Evolutionary conservation across 331 rosid genomes (phyloP), one percentile per base, ranked within the genome.

Genomic region (Telfairia occidentalis): DNA sequence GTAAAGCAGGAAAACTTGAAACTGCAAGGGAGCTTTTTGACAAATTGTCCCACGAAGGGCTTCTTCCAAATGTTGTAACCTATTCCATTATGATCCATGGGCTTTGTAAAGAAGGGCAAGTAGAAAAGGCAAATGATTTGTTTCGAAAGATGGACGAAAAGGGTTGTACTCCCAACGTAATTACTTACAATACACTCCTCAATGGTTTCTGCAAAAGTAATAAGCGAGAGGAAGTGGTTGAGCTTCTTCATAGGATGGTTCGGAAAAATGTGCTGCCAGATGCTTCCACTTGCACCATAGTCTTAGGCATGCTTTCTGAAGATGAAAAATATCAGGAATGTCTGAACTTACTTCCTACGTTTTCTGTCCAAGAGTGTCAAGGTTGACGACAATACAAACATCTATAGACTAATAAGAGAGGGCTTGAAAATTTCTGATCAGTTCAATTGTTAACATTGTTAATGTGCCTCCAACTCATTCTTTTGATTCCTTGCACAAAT

Each of bases 401-500:
- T 65, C 16, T 18, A 19, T 21, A 4, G 30, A 4, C 6, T 64
- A 5, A 30, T 29, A 5, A 60, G 23, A 30, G 2, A 21, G 35
- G 30, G 5, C 15, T 37, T 37, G 49, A 0, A 37, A 37, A 26
- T 37, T 34, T 35, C 29, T 38, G 24, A 9, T 65, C n/a, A 21
- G 10, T 30, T 60, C 18, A 30, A 15, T 60, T 12, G 5, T 58
- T 11, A 21, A 53, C 86, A 85, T 94, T 34, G 90, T 85, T 76
- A 94, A 94, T 77, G 96, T 89, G 59, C 96, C 98, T 80, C 79
- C 90, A 80, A 85, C 83, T 40, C 83, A 82, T 78, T 87, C 98
- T 74, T 86, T 89, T 9, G 95, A 94, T 82, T 85, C 86, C 82
- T 77, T 94, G 77, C 98, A 87, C 86, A 91, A 89, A 86, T 78